Percentiles rank a stretch among this genome's conserved stretches.
Evolutionary conservation across 495 filamentous ascomycete genomes (phyloP).

Genomic region (Trichoderma asperelloides): DNA sequence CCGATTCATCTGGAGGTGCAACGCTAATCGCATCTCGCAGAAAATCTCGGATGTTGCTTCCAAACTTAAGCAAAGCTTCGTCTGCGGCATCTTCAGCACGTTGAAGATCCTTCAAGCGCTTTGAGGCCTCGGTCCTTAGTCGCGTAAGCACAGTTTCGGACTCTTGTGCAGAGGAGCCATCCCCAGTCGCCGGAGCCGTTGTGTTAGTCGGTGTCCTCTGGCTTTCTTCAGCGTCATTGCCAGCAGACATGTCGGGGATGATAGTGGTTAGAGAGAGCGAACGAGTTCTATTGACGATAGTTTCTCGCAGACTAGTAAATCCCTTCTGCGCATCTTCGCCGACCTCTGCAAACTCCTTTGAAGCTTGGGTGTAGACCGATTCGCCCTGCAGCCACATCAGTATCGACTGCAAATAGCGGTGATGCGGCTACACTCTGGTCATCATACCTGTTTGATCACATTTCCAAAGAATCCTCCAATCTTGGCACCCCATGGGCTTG

Average conservation of each 20-base stretch:
- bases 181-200: conserved; percentile 40
- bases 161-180: conserved; percentile 36
- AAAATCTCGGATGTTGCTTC: conserved; percentile 83
- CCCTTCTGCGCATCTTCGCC: conserved; percentile 76
- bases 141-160: conserved; percentile 75
- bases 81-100: conserved; percentile 95
- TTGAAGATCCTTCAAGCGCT: conserved; percentile 83
- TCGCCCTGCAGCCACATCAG: conserved; percentile 51
- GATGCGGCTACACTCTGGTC: conserved; percentile 4
- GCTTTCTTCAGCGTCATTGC: conserved; percentile 28
- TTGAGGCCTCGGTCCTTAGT: conserved; percentile 70
- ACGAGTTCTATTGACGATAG: conserved; percentile 61
- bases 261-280: conserved; percentile 55
- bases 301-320: conserved; percentile 61
- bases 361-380: conserved; percentile 73
- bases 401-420: neutral
- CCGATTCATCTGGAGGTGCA: conserved; percentile 47
- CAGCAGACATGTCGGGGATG: conserved; percentile 13
- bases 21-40: conserved; percentile 86
- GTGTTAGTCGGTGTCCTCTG: conserved; percentile 31
- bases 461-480: conserved; percentile 83
- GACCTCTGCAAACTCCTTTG: conserved; percentile 69
- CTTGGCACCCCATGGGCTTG: conserved; percentile 79
- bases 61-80: conserved; percentile 89
- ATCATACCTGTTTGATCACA: conserved; percentile 72